Evolutionary conservation across 257 asterid genomes (phyloP), one percentile per base, ranked within the genome.

Genomic region (Anisodus acutangulus): DNA sequence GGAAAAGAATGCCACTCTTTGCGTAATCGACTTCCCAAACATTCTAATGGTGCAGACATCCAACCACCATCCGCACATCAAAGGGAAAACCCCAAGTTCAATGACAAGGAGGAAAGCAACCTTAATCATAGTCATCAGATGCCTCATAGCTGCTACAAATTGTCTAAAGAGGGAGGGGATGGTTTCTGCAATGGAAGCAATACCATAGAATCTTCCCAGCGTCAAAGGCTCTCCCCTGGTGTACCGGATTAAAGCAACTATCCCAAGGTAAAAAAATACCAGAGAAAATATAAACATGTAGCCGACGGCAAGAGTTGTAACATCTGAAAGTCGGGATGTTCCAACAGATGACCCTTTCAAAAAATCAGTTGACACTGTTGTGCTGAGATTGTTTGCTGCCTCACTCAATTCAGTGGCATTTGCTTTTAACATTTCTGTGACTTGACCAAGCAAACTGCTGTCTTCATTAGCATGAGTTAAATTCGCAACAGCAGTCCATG

Each of bases 51-150:
- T 97, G 87, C 99, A 97, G 83, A 97, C 91, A 92, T 97, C 99
- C 89, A 97, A 92, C 98, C 99, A 97, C 99, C 99, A 97, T 16
- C 99, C 99, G 62, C 99, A 97, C 98, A 97, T 93, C 87, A 97
- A 88, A 84, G 99, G 99, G 84, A 97, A 97, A 80, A 95, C 99
- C 19, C 99, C 99, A 62, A 97, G 99, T 85, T 97, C 99, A 87
- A 96, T 94, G 31, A 96, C 99, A 88, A 97, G 90, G 87, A 97
- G 98, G 88, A 97, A 97, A 82, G 98, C 98, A 83, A 97, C 99
- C 89, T 95, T 97, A 78, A 97, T 90, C 99, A 95, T 97, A 86
- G 99, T 97, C 99, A 97, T 93, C 79, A 97, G 86, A 91, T 96
- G 98, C 86, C 95, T 92, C 95, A 94, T 92, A 74, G 98, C 99